Percentiles rank a stretch among this genome's conserved stretches.
These are phyloP conservation scores for Populus tremula DNA, from an alignment of 345 rosid genomes.

Conservation along the genomic window DNA sequence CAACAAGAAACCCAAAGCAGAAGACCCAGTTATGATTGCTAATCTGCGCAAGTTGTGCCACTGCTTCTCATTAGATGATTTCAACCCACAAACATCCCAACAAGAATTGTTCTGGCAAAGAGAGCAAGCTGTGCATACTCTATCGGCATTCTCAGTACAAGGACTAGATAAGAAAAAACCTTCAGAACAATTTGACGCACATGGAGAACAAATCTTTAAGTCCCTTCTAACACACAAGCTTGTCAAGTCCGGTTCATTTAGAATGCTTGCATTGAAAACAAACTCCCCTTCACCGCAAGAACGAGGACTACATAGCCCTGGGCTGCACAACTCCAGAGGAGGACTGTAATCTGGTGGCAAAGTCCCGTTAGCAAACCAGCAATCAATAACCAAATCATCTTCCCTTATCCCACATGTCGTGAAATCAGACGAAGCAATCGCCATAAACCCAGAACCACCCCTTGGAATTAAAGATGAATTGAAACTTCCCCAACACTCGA, in stretches of 20 bases:
- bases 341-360: slow-evolving; percentile 54
- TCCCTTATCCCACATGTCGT: slow-evolving; percentile 76
- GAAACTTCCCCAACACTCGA: slow-evolving; percentile 81
- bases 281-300: slow-evolving; percentile 56
- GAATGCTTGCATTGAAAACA: slow-evolving; percentile 78
- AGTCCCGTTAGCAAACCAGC: slow-evolving; percentile 63
- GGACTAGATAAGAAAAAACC: slow-evolving; percentile 82
- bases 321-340: slow-evolving; percentile 85
- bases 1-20: slow-evolving; percentile 41
- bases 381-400: slow-evolving; percentile 79
- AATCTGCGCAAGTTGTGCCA: slow-evolving; percentile 46
- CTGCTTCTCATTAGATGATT: slow-evolving; percentile 39
- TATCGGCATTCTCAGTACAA: slow-evolving; percentile 60
- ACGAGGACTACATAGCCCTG: slow-evolving; percentile 62
- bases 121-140: slow-evolving; percentile 79
- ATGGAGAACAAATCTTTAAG: slow-evolving; percentile 66
- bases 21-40: slow-evolving; percentile 44
- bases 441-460: slow-evolving; percentile 62
- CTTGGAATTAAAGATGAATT: slow-evolving; percentile 63
- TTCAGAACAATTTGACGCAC: slow-evolving; percentile 68
- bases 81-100: slow-evolving; percentile 55
- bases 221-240: slow-evolving; percentile 66
- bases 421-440: slow-evolving; percentile 86
- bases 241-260: slow-evolving; percentile 70
- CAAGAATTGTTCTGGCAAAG: slow-evolving; percentile 95